A percentile compares a stretch with the other conserved stretches of the same genome.
Conservation (phyloP, 129 eudicot genomes). For the Pseudognaphalium luteoalbum region DNA sequence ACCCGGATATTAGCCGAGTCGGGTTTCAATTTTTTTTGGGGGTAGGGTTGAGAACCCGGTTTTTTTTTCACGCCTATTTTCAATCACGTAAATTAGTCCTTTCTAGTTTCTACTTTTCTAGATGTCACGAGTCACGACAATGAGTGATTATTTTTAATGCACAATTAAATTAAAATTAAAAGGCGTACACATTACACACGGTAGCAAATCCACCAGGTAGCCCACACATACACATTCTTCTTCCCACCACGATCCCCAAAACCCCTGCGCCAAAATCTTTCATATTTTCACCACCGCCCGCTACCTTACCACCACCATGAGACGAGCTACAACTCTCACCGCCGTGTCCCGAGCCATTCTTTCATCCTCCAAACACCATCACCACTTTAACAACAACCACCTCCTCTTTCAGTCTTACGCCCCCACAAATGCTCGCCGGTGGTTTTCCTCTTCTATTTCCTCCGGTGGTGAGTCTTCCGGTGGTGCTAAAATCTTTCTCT, state of each 20-base stretch:
- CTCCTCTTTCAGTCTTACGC: conserved; percentile 35
- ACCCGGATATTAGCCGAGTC: too few relatives aligned
- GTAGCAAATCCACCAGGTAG: conserved; percentile 36
- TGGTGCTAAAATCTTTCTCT: conserved; percentile 16
- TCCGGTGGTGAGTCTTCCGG: conserved; percentile 19
- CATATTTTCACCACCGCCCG: conserved; percentile 6
- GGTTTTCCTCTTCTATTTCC: conserved; percentile 37
- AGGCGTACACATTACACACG: background rate
- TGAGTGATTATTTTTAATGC: too few relatives aligned
- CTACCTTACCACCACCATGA: conserved; percentile 31
- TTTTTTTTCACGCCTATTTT: too few relatives aligned
- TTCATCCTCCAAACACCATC: conserved; percentile 35
- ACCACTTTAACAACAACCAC: conserved; percentile 29
- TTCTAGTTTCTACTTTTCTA: too few relatives aligned
- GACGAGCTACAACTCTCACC: conserved; percentile 44
- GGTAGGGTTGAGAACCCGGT: too few relatives aligned
- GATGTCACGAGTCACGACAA: too few relatives aligned
- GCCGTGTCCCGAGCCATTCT: conserved; percentile 45
- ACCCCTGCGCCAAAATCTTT: conserved; percentile 1
- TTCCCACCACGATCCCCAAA: conserved; percentile 23
- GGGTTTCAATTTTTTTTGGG: too few relatives aligned
- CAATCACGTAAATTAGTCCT: too few relatives aligned
- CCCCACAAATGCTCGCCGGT: conserved; percentile 42
- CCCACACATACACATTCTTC: background rate
- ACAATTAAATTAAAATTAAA: too few relatives aligned